Base-by-base conservation (phyloP, 768 basidiomycete species). In the Tricholoma bakamatsutake region DNA sequence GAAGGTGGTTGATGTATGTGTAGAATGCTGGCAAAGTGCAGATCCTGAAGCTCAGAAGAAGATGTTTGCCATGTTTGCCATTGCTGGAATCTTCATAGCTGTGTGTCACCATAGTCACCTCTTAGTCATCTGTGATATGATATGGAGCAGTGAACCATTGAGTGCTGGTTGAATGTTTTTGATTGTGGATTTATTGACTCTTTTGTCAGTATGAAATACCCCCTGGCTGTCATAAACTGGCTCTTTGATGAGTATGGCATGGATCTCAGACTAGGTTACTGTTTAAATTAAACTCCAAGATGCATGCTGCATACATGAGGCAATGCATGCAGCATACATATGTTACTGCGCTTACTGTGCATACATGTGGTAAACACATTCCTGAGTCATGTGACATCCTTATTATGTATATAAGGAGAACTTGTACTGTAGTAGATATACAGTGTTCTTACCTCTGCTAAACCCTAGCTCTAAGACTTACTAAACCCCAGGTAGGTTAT, bases 91-190 rank as follows among this genome's bases (percentile, higher is more conserved):
- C 1, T 71, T 70, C 27, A n/a, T 71, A 1, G 34, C 56, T 0
- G 57, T 66, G 0, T 71, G 68, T 45, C 61, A 61, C 0, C 69
- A 71, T 58, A 64, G 68, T 0, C 61, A 63, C 34, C 62, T 69
- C 3, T 56, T 68, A 0, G 52, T 60, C 0, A 57, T 66, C 13
- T 64, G 61, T 50, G 66, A 71, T 27, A 71, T 46, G 45, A 28
- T 46, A 28, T 12, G 27, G 15, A 51, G 50, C 13, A 15, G 33
- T 5, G 18, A 35, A 12, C n/a, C 37, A 15, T 46, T 46, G 13
- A 46, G 45, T 15, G 13, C 58, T 61, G n/a, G 5, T 17, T 10
- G n/a, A 13, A 13, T 17, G 4, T 46, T 46, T 27, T 15, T 11
- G 27, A 15, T 46, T 46, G 12, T 46, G 17, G 18, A 18, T 42